phyloP scores from a whole-genome alignment of 768 basidiomycete genomes.

The Cyclocybe aegerita region DNA sequence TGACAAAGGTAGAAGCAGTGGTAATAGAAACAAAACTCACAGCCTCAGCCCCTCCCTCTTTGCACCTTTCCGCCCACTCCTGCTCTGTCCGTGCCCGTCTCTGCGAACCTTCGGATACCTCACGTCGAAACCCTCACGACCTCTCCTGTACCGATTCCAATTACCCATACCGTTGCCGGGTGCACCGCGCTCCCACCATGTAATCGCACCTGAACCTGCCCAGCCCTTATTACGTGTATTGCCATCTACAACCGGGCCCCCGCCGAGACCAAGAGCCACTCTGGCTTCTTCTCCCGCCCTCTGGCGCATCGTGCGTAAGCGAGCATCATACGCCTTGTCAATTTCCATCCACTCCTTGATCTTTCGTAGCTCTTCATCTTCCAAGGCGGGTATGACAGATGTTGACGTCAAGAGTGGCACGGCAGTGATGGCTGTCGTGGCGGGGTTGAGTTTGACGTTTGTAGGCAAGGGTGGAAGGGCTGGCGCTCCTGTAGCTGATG shows the following conservation, averaged over 20 bases:
- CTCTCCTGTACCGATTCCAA: constrained; percentile 38
- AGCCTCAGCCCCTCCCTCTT: constrained; percentile 71
- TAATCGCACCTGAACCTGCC: constrained; percentile 26
- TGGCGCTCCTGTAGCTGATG: constrained; percentile 14
- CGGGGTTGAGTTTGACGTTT: constrained; percentile 48
- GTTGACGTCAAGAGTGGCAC: constrained; percentile 60
- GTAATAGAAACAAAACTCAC: constrained; percentile 49
- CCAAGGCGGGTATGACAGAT: constrained; percentile 53
- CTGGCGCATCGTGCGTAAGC: constrained; percentile 47
- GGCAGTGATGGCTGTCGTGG: constrained; percentile 57
- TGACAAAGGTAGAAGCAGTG: constrained; percentile 1
- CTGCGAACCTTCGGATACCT: constrained; percentile 38
- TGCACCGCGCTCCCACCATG: constrained; percentile 33
- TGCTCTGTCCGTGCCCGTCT: constrained; percentile 35
- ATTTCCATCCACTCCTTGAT: constrained; percentile 63
- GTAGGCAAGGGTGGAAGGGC: constrained; percentile 39
- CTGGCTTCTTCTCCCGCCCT: constrained; percentile 52
- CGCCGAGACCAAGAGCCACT: constrained; percentile 34
- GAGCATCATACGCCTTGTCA: constrained; percentile 59
- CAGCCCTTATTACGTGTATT: no score
- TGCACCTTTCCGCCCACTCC: constrained; percentile 50
- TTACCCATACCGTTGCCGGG: constrained; percentile 31
- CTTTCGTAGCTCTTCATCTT: constrained; percentile 45
- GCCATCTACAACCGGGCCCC: constrained; percentile 61
- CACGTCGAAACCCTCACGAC: constrained; percentile 53